These are phyloP conservation scores for Conoideocrella luteorostrata DNA, from an alignment of 2,329 filamentous ascomycete species.

Conservation along the genomic window DNA sequence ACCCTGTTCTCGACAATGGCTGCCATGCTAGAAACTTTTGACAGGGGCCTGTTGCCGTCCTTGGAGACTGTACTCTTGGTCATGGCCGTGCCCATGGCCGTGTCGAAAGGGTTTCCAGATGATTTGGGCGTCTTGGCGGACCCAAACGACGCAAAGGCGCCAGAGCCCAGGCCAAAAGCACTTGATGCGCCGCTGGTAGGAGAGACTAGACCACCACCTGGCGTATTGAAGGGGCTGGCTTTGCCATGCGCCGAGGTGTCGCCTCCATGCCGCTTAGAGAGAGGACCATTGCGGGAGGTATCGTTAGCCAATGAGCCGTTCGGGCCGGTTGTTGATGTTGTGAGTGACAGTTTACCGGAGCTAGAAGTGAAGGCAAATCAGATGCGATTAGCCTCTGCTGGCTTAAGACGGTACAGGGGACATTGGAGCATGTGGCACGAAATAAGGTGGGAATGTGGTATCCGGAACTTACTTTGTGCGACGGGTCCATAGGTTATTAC, in stretches of 20 bases:
- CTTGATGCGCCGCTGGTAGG: slow-evolving; percentile 62
- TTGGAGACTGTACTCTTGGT: slow-evolving; percentile 25
- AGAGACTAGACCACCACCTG: slow-evolving; percentile 46
- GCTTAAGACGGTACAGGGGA: neutral
- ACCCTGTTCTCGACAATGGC: slow-evolving; percentile 38
- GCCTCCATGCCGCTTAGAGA: slow-evolving; percentile 69
- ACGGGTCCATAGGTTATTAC: slow-evolving; percentile 64
- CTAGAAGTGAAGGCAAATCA: slow-evolving; percentile 33
- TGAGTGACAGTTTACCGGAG: slow-evolving; percentile 84
- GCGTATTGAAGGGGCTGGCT: slow-evolving; percentile 72
- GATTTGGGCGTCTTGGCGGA: slow-evolving; percentile 83
- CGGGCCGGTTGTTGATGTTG: slow-evolving; percentile 58
- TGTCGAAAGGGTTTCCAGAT: slow-evolving; percentile 72
- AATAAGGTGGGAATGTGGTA: neutral
- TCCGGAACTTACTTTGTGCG: slow-evolving; percentile 64
- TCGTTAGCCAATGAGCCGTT: slow-evolving; percentile 45
- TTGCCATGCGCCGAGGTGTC: slow-evolving; percentile 66
- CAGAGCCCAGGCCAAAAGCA: slow-evolving; percentile 88
- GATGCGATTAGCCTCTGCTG: neutral
- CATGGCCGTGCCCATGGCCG: slow-evolving; percentile 48
- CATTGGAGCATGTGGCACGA: neutral
- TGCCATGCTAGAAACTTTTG: slow-evolving; percentile 31
- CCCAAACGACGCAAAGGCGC: slow-evolving; percentile 87
- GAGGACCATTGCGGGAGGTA: slow-evolving; percentile 55
- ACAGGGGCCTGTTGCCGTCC: slow-evolving; percentile 23